A percentile compares a stretch with the other conserved stretches of the same genome.
phyloP scores from a whole-genome alignment of 2,329 filamentous ascomycete species.

The Colletotrichum truncatum region DNA sequence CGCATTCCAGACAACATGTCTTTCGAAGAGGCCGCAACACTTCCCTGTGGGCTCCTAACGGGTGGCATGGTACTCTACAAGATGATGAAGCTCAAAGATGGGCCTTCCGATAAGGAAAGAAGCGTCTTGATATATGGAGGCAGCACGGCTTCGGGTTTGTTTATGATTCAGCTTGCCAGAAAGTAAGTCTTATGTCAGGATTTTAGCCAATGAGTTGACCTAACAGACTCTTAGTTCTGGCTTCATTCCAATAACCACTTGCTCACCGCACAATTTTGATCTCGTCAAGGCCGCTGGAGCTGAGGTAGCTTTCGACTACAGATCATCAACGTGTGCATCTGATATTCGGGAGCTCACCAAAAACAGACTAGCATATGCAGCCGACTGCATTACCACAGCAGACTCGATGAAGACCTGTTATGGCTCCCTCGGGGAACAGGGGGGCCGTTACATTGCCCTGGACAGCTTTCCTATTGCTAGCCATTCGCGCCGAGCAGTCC shows the following conservation, averaged over 20 bases:
- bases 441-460: conserved; percentile 47
- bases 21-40: conserved; percentile 36
- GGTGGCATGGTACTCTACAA: conserved; percentile 16
- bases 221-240: conserved; percentile 39
- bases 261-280: conserved; percentile 51
- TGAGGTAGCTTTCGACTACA: conserved; percentile 55
- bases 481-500: conserved; percentile 4
- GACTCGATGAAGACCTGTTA: conserved; percentile 48
- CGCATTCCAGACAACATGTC: conserved; percentile 36
- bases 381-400: conserved; percentile 53
- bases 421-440: conserved; percentile 44
- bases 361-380: conserved; percentile 45
- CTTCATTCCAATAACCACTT: conserved; percentile 51
- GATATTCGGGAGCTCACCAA: conserved; percentile 48
- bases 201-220: background rate
- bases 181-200: conserved; percentile 24
- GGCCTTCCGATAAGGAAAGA: background rate
- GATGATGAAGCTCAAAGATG: conserved; percentile 39
- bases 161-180: conserved; percentile 41
- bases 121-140: conserved; percentile 56
- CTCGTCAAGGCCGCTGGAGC: conserved; percentile 54
- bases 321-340: conserved; percentile 39
- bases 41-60: conserved; percentile 23
- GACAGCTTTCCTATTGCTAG: conserved; percentile 33
- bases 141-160: conserved; percentile 53